Evolutionary conservation across 805 yeast genomes (phyloP), one percentile per base, ranked within the genome.

Genomic region (Zygotorulaspora chibaensis): DNA sequence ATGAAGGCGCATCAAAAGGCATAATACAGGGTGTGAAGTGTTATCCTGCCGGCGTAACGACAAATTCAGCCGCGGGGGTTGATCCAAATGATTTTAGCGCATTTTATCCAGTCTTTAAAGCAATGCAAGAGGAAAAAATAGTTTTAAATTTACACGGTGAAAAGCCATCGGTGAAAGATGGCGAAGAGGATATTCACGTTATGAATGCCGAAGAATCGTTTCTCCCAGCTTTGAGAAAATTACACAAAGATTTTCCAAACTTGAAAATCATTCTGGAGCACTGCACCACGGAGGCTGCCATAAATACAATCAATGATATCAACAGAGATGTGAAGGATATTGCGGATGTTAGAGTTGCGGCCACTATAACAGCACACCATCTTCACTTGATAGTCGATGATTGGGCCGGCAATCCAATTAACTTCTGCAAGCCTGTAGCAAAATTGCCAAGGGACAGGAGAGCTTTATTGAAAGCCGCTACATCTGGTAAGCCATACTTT

Each of bases 1-100:
- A 78, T 44, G 77, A 80, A 51, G 98, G 97, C 29, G 95, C 90
- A 7, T 62, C 72, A 45, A 58, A 68, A 13, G 82, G 82, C 1
- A 81, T 80, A 31, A 81, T 91, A 45, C 74, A 81, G 26, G 99
- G 99, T 46, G 87, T 93, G 55, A 93, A 93, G 66, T 89, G 96
- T 64, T 93, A 93, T 65, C 99, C 99, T 35, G 97, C 98, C 1
- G 99, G 99, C 37, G 99, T 93, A 27, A 93, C 99, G n/a, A 93
- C 99, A 33, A 93, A 93, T 70, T 88, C 96, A 8, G 67, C 77
- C 40, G 86, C 83, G 2, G 99, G 99, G 41, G 96, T 93, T 18
- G 93, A 86, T 64, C 95, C 95, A 18, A 87, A 89, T 57, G 96
- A 91, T 59, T 93, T 93, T 67, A 77, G 84, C 39, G 81, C 76